Evolutionary conservation across 768 basidiomycete genomes (phyloP).

Genomic region (Lactarius hengduanensis): DNA sequence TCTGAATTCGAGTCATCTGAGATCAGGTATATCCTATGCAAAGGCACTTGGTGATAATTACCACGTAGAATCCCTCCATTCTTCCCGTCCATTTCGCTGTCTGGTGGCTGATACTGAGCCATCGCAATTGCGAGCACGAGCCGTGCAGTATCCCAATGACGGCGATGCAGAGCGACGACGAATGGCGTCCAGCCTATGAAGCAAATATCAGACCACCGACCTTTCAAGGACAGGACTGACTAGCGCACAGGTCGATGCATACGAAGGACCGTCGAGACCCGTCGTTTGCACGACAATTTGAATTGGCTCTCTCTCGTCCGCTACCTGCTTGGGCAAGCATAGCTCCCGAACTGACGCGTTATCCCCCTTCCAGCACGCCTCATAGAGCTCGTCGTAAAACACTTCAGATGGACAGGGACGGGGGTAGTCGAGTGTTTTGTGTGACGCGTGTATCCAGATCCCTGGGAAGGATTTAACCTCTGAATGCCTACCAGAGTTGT

Average conservation of each 20-base stretch:
- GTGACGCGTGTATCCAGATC: constrained; percentile 33
- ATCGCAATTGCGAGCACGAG: constrained; percentile 55
- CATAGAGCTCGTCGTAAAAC: constrained; percentile 54
- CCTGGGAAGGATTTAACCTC: constrained; percentile 7
- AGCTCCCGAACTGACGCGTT: constrained; percentile 50
- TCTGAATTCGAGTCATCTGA: constrained; percentile 17
- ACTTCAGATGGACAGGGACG: constrained; percentile 38
- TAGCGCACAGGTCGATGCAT: constrained; percentile 16
- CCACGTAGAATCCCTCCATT: constrained; percentile 13
- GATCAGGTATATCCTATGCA: background rate
- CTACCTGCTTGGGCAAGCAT: constrained; percentile 47
- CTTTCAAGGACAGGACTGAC: background rate
- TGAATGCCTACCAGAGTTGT: too few relatives aligned
- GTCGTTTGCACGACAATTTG: constrained; percentile 44
- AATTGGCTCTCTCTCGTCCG: constrained; percentile 36
- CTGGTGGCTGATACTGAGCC: constrained; percentile 50
- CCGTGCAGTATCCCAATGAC: constrained; percentile 58
- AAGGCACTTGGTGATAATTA: constrained; percentile 36
- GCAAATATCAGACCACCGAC: constrained; percentile 3
- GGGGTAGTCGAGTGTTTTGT: constrained; percentile 20
- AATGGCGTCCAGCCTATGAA: constrained; percentile 49
- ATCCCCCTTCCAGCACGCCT: constrained; percentile 55
- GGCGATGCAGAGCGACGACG: constrained; percentile 47
- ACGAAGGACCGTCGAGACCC: constrained; percentile 23
- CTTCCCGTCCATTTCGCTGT: constrained; percentile 35